Percentiles rank a stretch among this genome's conserved stretches.
Conservation (phyloP, 805 yeast species). For the Candida cerambycidarum region DNA sequence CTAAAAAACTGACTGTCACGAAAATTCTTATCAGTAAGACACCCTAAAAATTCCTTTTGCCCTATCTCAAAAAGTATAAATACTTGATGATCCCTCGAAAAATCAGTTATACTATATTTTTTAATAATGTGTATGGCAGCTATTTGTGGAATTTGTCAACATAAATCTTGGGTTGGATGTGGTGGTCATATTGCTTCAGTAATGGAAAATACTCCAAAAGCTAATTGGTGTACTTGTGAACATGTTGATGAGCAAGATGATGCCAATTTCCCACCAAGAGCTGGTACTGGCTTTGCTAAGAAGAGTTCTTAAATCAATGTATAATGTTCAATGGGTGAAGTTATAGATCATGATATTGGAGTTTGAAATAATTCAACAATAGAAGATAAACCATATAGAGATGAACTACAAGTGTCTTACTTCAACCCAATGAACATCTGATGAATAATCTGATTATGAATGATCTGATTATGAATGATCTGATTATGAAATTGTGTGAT, state of each 20-base stretch:
- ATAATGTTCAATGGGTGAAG: no score
- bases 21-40: slow-evolving; percentile 4
- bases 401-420: no score
- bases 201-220: slow-evolving; percentile 51
- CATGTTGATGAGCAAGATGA: slow-evolving; percentile 40
- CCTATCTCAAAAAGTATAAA: slow-evolving; percentile 6
- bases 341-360: no score
- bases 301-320: slow-evolving; percentile 13
- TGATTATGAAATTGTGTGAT: no score
- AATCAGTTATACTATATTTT: not conserved
- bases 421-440: not conserved
- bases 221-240: slow-evolving; percentile 56
- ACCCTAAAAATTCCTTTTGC: not conserved
- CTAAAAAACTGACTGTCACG: not conserved
- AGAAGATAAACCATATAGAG: no score
- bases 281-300: slow-evolving; percentile 59
- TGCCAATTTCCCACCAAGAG: slow-evolving; percentile 53
- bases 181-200: slow-evolving; percentile 54
- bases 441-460: not conserved
- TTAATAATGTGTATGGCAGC: slow-evolving; percentile 10
- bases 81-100: slow-evolving; percentile 1
- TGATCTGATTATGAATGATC: no score
- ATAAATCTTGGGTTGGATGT: slow-evolving; percentile 66
- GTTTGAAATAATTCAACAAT: no score
- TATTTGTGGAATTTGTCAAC: slow-evolving; percentile 25